phyloP scores from a whole-genome alignment of 208 protist species.

The Wallacemonas sp. region DNA sequence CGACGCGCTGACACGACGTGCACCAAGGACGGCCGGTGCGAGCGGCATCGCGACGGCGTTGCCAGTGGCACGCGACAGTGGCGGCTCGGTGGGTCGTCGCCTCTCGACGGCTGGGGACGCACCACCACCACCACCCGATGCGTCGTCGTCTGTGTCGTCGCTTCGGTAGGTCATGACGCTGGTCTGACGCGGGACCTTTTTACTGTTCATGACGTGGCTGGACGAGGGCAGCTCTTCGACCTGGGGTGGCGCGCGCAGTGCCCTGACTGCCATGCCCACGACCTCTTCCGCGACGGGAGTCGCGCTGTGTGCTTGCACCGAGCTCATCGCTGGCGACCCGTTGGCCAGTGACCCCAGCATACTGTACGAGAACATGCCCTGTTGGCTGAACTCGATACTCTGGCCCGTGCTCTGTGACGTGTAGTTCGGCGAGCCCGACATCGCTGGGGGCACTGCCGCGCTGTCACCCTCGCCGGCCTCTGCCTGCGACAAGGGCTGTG shows the following conservation, averaged over 20 bases:
- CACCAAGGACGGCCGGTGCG: slow-evolving; percentile 4
- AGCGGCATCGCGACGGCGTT: too few relatives aligned
- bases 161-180: slow-evolving; percentile 18
- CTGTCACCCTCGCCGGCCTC: background rate
- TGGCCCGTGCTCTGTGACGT: slow-evolving; percentile 13
- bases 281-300: background rate
- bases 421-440: too few relatives aligned
- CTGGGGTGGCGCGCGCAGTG: background rate
- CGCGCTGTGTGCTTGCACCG: slow-evolving; percentile 1
- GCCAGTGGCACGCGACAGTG: too few relatives aligned
- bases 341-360: slow-evolving; percentile 18
- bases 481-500: background rate
- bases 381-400: slow-evolving; percentile 27
- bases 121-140: too few relatives aligned
- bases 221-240: slow-evolving; percentile 11
- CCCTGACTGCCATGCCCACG: background rate
- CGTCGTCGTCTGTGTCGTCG: slow-evolving; percentile 12
- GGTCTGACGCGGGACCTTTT: slow-evolving; percentile 18
- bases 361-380: slow-evolving; percentile 28
- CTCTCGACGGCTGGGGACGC: too few relatives aligned
- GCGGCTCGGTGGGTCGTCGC: too few relatives aligned
- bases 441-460: background rate
- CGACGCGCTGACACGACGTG: background rate
- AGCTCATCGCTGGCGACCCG: slow-evolving; percentile 21
- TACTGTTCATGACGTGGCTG: slow-evolving; percentile 15